These are phyloP conservation scores for Botrytis squamosa DNA, from an alignment of 2,329 filamentous ascomycete species.

Conservation along the genomic window DNA sequence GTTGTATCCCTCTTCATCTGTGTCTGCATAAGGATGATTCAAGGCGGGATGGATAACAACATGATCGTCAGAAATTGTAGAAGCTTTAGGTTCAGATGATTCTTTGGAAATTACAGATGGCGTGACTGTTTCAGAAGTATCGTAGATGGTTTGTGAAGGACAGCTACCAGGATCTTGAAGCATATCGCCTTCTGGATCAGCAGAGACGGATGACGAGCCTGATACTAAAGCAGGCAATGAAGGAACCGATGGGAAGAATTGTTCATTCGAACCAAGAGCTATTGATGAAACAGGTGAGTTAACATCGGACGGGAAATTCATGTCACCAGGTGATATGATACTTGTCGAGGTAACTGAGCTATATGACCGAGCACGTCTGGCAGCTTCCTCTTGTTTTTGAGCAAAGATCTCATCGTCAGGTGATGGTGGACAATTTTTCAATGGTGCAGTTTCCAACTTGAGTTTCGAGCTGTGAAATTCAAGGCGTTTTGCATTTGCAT, in stretches of 20 bases:
- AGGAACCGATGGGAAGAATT: slow-evolving; percentile 56
- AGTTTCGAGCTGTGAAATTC: slow-evolving; percentile 24
- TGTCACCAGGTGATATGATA: slow-evolving; percentile 44
- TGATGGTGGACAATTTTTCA: slow-evolving; percentile 46
- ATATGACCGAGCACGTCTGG: slow-evolving; percentile 34
- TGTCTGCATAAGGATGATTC: slow-evolving; percentile 26
- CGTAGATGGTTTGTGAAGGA: slow-evolving; percentile 40
- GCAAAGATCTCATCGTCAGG: slow-evolving; percentile 45
- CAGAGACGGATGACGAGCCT: slow-evolving; percentile 62
- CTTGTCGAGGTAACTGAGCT: slow-evolving; percentile 37
- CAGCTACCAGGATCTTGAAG: slow-evolving; percentile 51
- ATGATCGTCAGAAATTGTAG: slow-evolving; percentile 16
- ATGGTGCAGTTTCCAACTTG: neutral
- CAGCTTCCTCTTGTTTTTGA: slow-evolving; percentile 28
- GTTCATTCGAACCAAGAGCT: slow-evolving; percentile 46
- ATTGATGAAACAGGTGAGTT: slow-evolving; percentile 45
- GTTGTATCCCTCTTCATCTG: slow-evolving; percentile 37
- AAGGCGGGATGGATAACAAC: slow-evolving; percentile 1
- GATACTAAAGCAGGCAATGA: slow-evolving; percentile 63
- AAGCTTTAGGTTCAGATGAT: slow-evolving; percentile 24
- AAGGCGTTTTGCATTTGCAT: slow-evolving; percentile 40
- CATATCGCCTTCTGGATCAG: slow-evolving; percentile 61
- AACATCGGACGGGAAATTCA: slow-evolving; percentile 22
- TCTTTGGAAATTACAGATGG: slow-evolving; percentile 34
- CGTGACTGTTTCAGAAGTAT: slow-evolving; percentile 35